Evolutionary conservation across 2,329 filamentous ascomycete genomes (phyloP).

Genomic region (Aspergillus quadricinctus): DNA sequence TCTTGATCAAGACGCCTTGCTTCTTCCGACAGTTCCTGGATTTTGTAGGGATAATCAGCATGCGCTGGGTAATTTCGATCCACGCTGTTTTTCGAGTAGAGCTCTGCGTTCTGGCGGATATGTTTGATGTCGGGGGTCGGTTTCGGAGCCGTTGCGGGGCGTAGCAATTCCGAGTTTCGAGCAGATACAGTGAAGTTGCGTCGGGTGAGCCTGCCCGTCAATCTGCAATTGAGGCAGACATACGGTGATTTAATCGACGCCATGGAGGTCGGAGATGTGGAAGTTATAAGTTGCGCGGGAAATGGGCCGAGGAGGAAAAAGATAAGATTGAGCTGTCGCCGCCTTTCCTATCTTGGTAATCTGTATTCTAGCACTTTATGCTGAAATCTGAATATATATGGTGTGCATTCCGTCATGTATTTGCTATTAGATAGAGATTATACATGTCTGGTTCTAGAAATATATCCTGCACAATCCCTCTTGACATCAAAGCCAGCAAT

Average conservation of each 20-base stretch:
- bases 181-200: constrained; percentile 14
- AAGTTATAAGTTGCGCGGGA: constrained; percentile 4
- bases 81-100: constrained; percentile 77
- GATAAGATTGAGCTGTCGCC: constrained; percentile 9
- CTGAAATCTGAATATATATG: background rate
- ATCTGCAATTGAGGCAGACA: constrained; percentile 32
- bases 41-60: constrained; percentile 49
- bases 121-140: constrained; percentile 78
- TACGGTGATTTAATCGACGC: constrained; percentile 25
- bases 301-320: background rate
- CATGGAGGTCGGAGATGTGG: constrained; percentile 14
- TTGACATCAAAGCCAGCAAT: no score
- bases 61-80: constrained; percentile 73
- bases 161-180: constrained; percentile 27
- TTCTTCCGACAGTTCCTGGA: constrained; percentile 41
- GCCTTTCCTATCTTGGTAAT: constrained; percentile 11
- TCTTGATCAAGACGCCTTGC: constrained; percentile 36
- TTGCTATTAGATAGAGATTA: background rate
- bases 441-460: no score
- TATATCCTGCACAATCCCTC: no score
- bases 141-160: constrained; percentile 72
- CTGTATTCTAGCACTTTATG: background rate
- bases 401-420: background rate
- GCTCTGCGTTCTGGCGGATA: constrained; percentile 77
- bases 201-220: constrained; percentile 10